phyloP scores from a whole-genome alignment of 2,329 filamentous ascomycete genomes.

The Davidsoniella eucalypti region DNA sequence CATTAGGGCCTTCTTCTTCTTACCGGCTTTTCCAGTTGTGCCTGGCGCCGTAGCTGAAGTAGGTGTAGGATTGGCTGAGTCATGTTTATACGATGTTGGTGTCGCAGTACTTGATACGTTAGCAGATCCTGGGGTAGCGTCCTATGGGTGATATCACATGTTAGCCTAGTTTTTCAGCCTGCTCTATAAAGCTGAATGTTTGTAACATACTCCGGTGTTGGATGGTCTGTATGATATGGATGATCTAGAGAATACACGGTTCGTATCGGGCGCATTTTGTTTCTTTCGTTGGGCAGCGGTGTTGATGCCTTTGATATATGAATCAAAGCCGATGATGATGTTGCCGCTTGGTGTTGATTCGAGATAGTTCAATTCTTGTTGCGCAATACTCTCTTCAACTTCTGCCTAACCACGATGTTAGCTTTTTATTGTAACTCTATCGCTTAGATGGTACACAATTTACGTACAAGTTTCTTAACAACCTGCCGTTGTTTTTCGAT shows the following conservation, averaged over 20 bases:
- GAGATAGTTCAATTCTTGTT: constrained; percentile 73
- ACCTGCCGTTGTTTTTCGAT: constrained; percentile 27
- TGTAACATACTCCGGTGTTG: constrained; percentile 19
- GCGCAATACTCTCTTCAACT: constrained; percentile 64
- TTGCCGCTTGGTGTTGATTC: constrained; percentile 82
- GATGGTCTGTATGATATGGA: constrained; percentile 43
- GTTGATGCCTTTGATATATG: constrained; percentile 80
- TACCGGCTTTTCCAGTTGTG: constrained; percentile 31
- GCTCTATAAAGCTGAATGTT: not conserved
- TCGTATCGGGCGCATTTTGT: constrained; percentile 47
- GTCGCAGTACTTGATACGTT: constrained; percentile 34
- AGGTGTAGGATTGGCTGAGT: constrained; percentile 20
- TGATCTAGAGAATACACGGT: constrained; percentile 55
- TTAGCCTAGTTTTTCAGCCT: constrained; percentile 5
- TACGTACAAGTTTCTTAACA: constrained; percentile 23
- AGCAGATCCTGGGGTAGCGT: constrained; percentile 28
- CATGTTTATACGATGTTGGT: constrained; percentile 33
- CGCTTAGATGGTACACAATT: not conserved
- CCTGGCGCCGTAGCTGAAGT: constrained; percentile 38
- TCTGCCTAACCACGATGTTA: constrained; percentile 19
- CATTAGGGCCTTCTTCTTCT: constrained; percentile 36
- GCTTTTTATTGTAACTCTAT: not conserved
- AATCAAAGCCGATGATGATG: constrained; percentile 95
- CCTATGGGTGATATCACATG: constrained; percentile 18
- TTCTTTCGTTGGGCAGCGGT: constrained; percentile 49